Conservation (phyloP, 495 filamentous ascomycete genomes). For the Copromyces sp. region DNA sequence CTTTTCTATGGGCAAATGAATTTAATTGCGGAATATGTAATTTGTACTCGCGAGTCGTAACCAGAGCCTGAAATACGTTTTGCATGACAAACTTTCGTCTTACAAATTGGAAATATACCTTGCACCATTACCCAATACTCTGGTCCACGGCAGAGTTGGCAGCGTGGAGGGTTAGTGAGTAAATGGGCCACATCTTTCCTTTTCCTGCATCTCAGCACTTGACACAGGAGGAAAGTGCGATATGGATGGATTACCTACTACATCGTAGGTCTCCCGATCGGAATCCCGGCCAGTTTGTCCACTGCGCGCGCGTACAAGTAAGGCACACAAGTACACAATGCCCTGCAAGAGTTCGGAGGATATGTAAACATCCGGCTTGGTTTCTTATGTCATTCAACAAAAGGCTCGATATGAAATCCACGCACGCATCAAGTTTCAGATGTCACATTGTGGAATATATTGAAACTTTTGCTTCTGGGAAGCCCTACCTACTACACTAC, state of each 20-base stretch:
- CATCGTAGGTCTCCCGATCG: too few relatives aligned
- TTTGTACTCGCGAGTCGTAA: not conserved
- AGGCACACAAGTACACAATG: not conserved
- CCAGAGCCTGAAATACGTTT: not conserved
- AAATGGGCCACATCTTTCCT: not conserved
- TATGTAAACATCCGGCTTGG: not conserved
- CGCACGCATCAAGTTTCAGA: too few relatives aligned
- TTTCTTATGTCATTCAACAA: too few relatives aligned
- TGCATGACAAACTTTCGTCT: not conserved
- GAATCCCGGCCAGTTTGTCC: not conserved
- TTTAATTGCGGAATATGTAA: not conserved
- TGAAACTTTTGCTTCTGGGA: too few relatives aligned
- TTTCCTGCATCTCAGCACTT: not conserved
- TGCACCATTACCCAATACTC: not conserved
- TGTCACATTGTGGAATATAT: too few relatives aligned
- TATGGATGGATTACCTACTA: not conserved
- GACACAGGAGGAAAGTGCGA: not conserved
- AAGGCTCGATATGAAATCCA: too few relatives aligned
- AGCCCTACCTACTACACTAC: too few relatives aligned
- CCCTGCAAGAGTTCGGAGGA: not conserved
- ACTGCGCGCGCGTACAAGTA: too few relatives aligned
- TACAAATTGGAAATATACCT: not conserved
- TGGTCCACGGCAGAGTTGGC: not conserved
- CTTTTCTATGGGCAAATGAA: not conserved
- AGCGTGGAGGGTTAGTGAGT: not conserved